These are phyloP conservation scores for Metarhizium album DNA, from an alignment of 2,329 filamentous ascomycete species.

Conservation along the genomic window DNA sequence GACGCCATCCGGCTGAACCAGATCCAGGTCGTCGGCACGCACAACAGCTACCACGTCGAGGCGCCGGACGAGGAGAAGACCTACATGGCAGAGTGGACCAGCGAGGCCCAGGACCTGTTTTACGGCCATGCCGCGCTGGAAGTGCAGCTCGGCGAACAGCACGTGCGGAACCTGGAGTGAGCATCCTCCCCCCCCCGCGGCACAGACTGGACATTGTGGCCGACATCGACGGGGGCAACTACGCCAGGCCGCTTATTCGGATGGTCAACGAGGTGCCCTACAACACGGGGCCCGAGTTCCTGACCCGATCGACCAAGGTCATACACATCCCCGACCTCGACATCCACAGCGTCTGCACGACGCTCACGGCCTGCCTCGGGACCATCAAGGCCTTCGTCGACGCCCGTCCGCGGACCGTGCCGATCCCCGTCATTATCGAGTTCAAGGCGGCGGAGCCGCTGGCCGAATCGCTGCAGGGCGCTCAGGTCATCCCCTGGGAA, in stretches of 20 bases:
- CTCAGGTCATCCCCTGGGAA: constrained; percentile 31
- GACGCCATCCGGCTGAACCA: constrained; percentile 35
- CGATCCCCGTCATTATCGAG: constrained; percentile 38
- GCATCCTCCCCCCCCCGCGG: too few relatives aligned
- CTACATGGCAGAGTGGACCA: constrained; percentile 26
- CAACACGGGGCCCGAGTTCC: constrained; percentile 26
- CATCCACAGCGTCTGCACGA: constrained; percentile 33
- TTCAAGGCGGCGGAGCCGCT: constrained; percentile 27
- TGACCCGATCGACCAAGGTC: constrained; percentile 34
- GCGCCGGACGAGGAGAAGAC: constrained; percentile 28
- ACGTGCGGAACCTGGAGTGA: constrained; percentile 33
- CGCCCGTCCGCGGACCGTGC: constrained; percentile 30
- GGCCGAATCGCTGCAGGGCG: constrained; percentile 18
- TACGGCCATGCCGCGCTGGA: constrained; percentile 35
- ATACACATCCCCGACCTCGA: constrained; percentile 40
- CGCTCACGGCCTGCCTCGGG: constrained; percentile 31
- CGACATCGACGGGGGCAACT: constrained; percentile 35
- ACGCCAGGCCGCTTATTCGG: constrained; percentile 32
- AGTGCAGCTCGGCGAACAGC: constrained; percentile 33
- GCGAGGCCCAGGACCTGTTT: constrained; percentile 29
- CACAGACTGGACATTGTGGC: constrained; percentile 33
- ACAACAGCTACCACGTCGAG: constrained; percentile 41
- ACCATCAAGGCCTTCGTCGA: constrained; percentile 34
- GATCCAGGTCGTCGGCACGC: constrained; percentile 38
- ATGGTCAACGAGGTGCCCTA: constrained; percentile 26